A percentile compares a stretch with the other conserved stretches of the same genome.
Evolutionary conservation across 2,329 filamentous ascomycete genomes (phyloP).

Genomic region (Talaromyces atroroseus): DNA sequence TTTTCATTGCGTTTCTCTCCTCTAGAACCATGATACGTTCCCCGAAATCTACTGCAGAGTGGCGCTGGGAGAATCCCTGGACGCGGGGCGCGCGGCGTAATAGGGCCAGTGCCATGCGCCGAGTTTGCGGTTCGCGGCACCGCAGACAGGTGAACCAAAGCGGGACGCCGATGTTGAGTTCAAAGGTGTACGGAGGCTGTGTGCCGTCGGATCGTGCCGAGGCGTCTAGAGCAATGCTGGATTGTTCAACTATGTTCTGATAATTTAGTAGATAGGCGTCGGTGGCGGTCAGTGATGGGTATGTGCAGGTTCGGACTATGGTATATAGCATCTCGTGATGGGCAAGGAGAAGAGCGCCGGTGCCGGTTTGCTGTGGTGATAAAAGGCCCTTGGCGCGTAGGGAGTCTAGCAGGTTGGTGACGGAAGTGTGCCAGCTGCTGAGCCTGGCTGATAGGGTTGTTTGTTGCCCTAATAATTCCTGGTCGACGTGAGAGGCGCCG

Average conservation of each 20-base stretch:
- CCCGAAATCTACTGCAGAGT: conserved; percentile 15
- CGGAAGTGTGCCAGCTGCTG: conserved; percentile 21
- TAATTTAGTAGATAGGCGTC: conserved; percentile 19
- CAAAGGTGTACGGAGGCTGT: conserved; percentile 28
- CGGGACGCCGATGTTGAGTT: conserved; percentile 24
- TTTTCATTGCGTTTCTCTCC: conserved; percentile 19
- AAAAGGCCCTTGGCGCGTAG: background rate
- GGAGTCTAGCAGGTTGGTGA: conserved; percentile 17
- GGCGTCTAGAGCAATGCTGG: conserved; percentile 14
- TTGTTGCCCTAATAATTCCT: conserved; percentile 16
- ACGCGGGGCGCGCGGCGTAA: conserved; percentile 21
- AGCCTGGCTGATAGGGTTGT: conserved; percentile 16
- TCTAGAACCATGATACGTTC: conserved; percentile 28
- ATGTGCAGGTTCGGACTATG: conserved; percentile 20
- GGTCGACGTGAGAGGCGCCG: conserved; percentile 12
- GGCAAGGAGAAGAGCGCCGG: conserved; percentile 19
- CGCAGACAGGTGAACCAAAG: conserved; percentile 28
- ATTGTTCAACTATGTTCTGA: conserved; percentile 2
- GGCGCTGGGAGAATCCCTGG: conserved; percentile 25
- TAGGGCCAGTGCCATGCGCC: conserved; percentile 25
- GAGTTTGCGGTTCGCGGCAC: conserved; percentile 28
- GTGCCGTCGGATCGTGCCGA: conserved; percentile 20
- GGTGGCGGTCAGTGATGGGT: conserved; percentile 17
- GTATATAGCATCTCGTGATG: conserved; percentile 23
- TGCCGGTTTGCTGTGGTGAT: conserved; percentile 17